Percentiles rank a stretch among this genome's conserved stretches.
phyloP scores from a whole-genome alignment of 768 basidiomycete species.

The Leucosporidium creatinivorum region DNA sequence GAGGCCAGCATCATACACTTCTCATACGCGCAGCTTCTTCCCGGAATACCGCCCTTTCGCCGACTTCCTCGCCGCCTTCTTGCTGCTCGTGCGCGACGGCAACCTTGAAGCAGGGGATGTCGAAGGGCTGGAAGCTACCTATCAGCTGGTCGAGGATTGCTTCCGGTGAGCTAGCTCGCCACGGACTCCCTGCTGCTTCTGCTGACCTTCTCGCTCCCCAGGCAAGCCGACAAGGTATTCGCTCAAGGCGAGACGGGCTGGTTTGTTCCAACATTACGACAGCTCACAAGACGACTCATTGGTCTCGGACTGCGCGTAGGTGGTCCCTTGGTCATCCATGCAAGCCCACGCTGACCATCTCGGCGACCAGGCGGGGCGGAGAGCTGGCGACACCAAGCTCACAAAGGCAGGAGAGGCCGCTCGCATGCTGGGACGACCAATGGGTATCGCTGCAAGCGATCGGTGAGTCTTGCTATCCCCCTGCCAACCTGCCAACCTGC shows the following conservation, averaged over 20 bases:
- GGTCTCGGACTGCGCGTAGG: conserved; percentile 25
- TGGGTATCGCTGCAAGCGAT: conserved; percentile 33
- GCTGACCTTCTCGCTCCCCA: neutral
- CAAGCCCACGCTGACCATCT: neutral
- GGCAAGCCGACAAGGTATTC: conserved; percentile 23
- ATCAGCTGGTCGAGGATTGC: conserved; percentile 23
- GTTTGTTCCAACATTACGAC: conserved; percentile 34
- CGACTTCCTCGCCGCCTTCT: conserved; percentile 32
- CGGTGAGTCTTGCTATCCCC: conserved; percentile 3
- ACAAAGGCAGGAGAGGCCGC: conserved; percentile 29
- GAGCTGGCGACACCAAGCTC: conserved; percentile 22
- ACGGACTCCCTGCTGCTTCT: too few species aligned
- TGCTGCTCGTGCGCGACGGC: conserved; percentile 30
- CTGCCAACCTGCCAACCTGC: neutral
- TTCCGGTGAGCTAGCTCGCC: conserved; percentile 29
- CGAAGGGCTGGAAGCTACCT: neutral
- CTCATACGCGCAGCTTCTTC: conserved; percentile 21
- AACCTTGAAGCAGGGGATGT: neutral
- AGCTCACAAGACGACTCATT: conserved; percentile 13
- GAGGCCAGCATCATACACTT: conserved; percentile 7
- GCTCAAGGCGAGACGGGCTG: conserved; percentile 27
- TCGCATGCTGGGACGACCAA: conserved; percentile 20
- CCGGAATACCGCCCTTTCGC: conserved; percentile 24
- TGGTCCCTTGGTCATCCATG: neutral
- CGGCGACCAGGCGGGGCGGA: conserved; percentile 28